These are phyloP conservation scores for Annulohypoxylon truncatum DNA, from an alignment of 2,329 filamentous ascomycete species.

Conservation along the genomic window DNA sequence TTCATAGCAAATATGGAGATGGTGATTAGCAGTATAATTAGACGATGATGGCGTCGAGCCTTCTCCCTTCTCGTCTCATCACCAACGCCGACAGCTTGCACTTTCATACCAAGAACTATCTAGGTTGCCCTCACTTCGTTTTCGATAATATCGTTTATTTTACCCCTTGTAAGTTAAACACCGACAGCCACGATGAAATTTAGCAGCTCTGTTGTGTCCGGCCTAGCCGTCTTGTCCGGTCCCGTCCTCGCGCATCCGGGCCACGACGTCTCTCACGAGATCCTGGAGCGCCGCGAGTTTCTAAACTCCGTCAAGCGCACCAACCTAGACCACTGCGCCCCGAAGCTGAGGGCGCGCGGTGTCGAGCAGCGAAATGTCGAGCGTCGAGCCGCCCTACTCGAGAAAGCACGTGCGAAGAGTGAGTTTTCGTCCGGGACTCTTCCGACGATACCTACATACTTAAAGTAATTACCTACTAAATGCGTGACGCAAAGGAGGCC, in stretches of 20 bases:
- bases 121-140: slow-evolving; percentile 11
- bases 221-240: slow-evolving; percentile 39
- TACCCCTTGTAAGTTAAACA: not conserved
- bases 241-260: slow-evolving; percentile 58
- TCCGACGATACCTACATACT: too few species aligned
- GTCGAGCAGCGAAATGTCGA: slow-evolving; percentile 57
- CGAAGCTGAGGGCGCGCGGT: slow-evolving; percentile 60
- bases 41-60: not conserved
- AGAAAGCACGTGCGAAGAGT: slow-evolving; percentile 57
- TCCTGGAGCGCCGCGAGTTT: slow-evolving; percentile 61
- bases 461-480: slow-evolving; percentile 8
- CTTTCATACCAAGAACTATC: slow-evolving; percentile 7
- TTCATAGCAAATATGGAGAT: not conserved
- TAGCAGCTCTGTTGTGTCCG: slow-evolving; percentile 37
- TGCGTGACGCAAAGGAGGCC: slow-evolving; percentile 11
- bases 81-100: slow-evolving; percentile 12
- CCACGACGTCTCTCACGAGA: slow-evolving; percentile 61
- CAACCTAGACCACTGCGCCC: slow-evolving; percentile 60
- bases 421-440: slow-evolving; percentile 1
- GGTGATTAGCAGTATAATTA: slow-evolving; percentile 12
- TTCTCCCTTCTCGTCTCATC: slow-evolving; percentile 1
- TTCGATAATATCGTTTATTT: slow-evolving; percentile 2
- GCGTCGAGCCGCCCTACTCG: slow-evolving; percentile 57
- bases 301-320: slow-evolving; percentile 54
- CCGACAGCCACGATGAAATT: slow-evolving; percentile 44